Conservation (phyloP, 1,284 basidiomycete species). For the Cutaneotrichosporon daszewskae region DNA sequence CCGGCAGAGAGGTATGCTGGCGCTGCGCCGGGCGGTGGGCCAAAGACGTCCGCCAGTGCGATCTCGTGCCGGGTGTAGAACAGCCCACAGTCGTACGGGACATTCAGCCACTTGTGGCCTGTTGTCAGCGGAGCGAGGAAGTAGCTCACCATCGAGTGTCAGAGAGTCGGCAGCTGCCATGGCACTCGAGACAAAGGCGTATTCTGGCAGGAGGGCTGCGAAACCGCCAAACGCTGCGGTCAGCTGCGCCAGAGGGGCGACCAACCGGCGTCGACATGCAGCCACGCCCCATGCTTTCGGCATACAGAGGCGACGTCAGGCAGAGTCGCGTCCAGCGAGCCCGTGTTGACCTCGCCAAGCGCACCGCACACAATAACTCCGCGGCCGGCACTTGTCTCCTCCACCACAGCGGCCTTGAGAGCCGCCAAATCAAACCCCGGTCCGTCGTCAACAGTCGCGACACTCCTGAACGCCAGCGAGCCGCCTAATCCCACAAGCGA, state of each 20-base stretch:
- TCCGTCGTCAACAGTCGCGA: constrained; percentile 24
- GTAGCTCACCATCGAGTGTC: constrained; percentile 48
- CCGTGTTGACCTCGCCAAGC: constrained; percentile 54
- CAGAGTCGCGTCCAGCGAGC: constrained; percentile 45
- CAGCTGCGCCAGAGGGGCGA: too few relatives aligned
- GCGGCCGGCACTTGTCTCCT: constrained; percentile 27
- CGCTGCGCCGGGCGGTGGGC: constrained; percentile 44
- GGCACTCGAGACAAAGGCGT: constrained; percentile 39
- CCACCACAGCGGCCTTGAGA: constrained; percentile 39
- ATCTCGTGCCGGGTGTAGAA: constrained; percentile 47
- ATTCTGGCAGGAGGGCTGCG: constrained; percentile 46
- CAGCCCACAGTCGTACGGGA: constrained; percentile 53
- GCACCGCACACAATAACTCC: constrained; percentile 48
- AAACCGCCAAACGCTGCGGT: constrained; percentile 33
- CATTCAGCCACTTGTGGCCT: constrained; percentile 51
- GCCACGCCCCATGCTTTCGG: constrained; percentile 48
- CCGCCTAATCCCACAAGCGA: constrained; percentile 50
- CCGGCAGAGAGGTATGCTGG: constrained; percentile 48
- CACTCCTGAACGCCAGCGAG: constrained; percentile 39
- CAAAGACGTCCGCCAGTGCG: constrained; percentile 45
- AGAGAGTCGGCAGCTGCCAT: constrained; percentile 50
- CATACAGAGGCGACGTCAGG: constrained; percentile 44
- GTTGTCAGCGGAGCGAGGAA: not conserved
- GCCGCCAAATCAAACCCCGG: constrained; percentile 46
- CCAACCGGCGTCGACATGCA: constrained; percentile 55